These are phyloP conservation scores for Russula olivacea DNA, from an alignment of 768 basidiomycete species.

Conservation along the genomic window DNA sequence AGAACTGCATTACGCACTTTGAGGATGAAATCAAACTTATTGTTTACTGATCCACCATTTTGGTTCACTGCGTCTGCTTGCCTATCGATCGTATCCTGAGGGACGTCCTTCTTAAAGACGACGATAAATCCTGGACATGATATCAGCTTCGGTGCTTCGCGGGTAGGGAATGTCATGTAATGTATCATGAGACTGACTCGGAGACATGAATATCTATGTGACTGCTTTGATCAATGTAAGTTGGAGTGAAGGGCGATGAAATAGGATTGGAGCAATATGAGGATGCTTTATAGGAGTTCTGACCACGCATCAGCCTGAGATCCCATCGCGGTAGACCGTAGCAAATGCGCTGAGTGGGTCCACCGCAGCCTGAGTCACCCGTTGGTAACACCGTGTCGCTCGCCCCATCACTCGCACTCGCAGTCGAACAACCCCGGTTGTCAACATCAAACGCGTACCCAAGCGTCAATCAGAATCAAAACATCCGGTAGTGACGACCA, in stretches of 20 bases:
- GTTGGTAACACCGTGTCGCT: background rate
- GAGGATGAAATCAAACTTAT: constrained; percentile 34
- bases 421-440: background rate
- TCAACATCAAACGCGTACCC: background rate
- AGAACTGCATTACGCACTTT: background rate
- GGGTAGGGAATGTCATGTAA: background rate
- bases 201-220: constrained; percentile 24
- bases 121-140: constrained; percentile 44
- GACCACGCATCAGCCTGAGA: too few species aligned
- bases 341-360: background rate
- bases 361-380: background rate
- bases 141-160: constrained; percentile 25
- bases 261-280: background rate
- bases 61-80: constrained; percentile 36
- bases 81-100: constrained; percentile 38
- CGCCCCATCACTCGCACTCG: constrained; percentile 25
- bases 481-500: constrained; percentile 7
- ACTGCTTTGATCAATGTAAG: background rate
- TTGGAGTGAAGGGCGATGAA: background rate
- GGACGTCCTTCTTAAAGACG: constrained; percentile 45
- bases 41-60: constrained; percentile 43
- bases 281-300: constrained; percentile 2
- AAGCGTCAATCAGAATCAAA: constrained; percentile 8
- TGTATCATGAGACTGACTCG: constrained; percentile 20
- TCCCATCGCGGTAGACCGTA: background rate